These are phyloP conservation scores for Pestalotiopsis sp. DNA, from an alignment of 2,329 filamentous ascomycete genomes.

Conservation along the genomic window DNA sequence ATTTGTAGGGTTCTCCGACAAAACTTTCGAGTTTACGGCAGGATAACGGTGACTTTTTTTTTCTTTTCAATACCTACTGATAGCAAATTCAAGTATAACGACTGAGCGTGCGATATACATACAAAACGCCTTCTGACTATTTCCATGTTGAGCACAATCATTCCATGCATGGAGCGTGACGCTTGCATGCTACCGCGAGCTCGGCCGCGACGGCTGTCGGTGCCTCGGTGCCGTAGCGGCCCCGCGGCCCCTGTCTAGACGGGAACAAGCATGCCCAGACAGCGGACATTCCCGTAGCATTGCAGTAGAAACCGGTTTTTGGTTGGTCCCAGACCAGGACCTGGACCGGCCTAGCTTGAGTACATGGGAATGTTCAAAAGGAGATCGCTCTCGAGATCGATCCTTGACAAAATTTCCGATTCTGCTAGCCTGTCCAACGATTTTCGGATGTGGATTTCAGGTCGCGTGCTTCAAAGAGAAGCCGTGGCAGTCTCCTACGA, in stretches of 20 bases:
- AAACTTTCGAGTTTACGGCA: no score
- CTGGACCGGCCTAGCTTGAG: neutral
- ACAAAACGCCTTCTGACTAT: no score
- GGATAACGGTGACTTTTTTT: no score
- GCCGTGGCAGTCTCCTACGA: neutral
- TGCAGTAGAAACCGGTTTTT: neutral
- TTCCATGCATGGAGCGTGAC: no score
- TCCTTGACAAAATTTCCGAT: neutral
- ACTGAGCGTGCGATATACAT: no score
- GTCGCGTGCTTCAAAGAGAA: neutral
- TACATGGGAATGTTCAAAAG: neutral
- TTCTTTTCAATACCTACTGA: no score
- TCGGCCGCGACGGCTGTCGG: neutral
- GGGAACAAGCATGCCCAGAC: neutral
- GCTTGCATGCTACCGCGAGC: neutral
- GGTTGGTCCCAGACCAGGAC: neutral
- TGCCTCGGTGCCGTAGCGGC: neutral
- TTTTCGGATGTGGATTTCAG: neutral
- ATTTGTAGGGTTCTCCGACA: no score
- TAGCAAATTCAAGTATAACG: no score
- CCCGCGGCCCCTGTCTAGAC: neutral
- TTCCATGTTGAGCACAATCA: no score
- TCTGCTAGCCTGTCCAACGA: neutral
- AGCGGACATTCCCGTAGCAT: neutral
- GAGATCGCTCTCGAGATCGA: neutral